Base-by-base conservation (phyloP, 2,329 filamentous ascomycete species). In the Cordyceps tenuipes region DNA sequence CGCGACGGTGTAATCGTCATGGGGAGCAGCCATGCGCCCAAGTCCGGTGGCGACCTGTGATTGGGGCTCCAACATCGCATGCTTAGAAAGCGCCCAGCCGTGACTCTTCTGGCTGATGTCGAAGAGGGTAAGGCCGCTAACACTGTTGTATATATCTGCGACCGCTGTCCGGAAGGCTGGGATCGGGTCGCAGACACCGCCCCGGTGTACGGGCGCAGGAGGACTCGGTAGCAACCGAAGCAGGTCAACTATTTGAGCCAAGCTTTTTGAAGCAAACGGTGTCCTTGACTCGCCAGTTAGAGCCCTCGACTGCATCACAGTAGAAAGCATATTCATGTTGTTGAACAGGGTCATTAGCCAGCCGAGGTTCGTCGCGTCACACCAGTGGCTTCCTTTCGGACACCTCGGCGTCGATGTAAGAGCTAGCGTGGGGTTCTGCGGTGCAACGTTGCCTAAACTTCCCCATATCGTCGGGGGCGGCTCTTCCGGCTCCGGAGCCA, bases 261-360 rank as follows among this genome's bases (percentile, higher is more conserved):
- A 65, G 55, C 77, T 81, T 15, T 72, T 69, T 0, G 66, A 63
- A 1, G 71, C 70, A 9, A 71, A 66, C 34, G 68, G 65, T 6
- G 57, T 31, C 15, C 65, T 63, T 0, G 65, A 64, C 21, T 68
- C 52, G n/a, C 59, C 53, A 7, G 59, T 44, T 15, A 57, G 8
- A 3, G 59, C 36, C 26, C 44, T 57, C 19, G 59, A 61, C 36
- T 71, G 69, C 66, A 79, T 66, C 5, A 80, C 69, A 5, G 71
- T 72, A 3, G 73, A 68, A 2, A 81, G 64, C 1, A 82, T 68
- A 47, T 73, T 72, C 57, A 81, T 69, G 63, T 82, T 77, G 55
- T 77, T 76, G 57, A 77, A 78, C 0, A 76, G 69, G n/a, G 81
- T 70, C 75, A 82, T 79, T 39, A 81, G 65, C 79, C 79, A 83